phyloP scores from a whole-genome alignment of 2,329 filamentous ascomycete genomes.

The Xylaria sp. region DNA sequence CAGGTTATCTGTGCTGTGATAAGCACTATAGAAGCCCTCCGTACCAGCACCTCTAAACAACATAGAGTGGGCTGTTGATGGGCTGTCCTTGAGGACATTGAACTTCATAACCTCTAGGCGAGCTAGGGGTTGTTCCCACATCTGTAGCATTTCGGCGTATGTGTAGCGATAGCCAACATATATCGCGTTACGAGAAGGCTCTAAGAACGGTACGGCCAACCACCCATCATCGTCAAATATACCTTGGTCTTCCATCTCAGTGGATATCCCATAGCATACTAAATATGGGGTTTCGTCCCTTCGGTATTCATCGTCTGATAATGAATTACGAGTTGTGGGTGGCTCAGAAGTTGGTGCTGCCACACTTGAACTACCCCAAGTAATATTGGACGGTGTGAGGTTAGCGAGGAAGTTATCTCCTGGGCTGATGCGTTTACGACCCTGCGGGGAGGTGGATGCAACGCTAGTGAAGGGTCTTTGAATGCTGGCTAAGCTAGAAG shows the following conservation, averaged over 20 bases:
- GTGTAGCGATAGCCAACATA: constrained; percentile 72
- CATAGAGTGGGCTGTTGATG: constrained; percentile 43
- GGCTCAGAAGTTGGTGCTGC: constrained; percentile 57
- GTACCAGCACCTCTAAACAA: constrained; percentile 42
- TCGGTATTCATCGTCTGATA: constrained; percentile 65
- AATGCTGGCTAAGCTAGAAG: constrained; percentile 65
- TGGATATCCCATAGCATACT: constrained; percentile 63
- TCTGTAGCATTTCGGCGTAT: constrained; percentile 75
- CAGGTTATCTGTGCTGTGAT: constrained; percentile 50
- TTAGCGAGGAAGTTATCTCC: constrained; percentile 69
- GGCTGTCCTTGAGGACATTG: constrained; percentile 68
- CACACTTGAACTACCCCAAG: constrained; percentile 61
- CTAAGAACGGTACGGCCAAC: constrained; percentile 68
- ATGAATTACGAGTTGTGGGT: constrained; percentile 60
- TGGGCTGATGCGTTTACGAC: constrained; percentile 68
- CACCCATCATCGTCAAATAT: constrained; percentile 76
- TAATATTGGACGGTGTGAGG: constrained; percentile 64
- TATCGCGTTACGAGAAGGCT: constrained; percentile 59
- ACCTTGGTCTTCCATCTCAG: constrained; percentile 70
- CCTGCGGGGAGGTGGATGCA: constrained; percentile 56
- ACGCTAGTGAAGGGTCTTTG: constrained; percentile 58
- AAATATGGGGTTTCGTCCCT: constrained; percentile 60
- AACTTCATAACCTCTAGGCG: constrained; percentile 77
- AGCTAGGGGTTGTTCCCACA: constrained; percentile 71
- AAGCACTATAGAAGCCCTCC: constrained; percentile 53